Evolutionary conservation across 805 yeast species (phyloP).

Genomic region (Sugiyamaella floridensis): DNA sequence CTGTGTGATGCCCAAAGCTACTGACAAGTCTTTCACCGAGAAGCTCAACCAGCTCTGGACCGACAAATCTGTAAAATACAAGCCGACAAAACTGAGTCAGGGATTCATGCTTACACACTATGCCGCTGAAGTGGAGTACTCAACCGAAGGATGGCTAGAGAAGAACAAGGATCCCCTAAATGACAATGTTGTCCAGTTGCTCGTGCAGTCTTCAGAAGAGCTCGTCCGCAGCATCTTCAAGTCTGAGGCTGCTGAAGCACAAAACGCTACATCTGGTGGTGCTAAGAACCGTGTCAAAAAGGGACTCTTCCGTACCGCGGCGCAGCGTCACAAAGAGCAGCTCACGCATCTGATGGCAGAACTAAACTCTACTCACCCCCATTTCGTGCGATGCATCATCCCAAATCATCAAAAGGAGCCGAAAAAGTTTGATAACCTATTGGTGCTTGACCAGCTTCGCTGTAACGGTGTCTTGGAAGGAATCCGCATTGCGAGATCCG

Average conservation of each 20-base stretch:
- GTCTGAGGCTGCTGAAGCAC: constrained; percentile 24
- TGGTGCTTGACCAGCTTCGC: constrained; percentile 82
- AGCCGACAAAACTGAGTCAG: constrained; percentile 62
- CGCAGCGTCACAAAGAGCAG: constrained; percentile 85
- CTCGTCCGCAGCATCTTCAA: constrained; percentile 54
- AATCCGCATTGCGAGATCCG: constrained; percentile 92
- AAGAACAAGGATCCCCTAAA: constrained; percentile 92
- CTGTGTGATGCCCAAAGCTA: constrained; percentile 86
- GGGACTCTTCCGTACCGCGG: constrained; percentile 66
- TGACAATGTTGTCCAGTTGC: constrained; percentile 58
- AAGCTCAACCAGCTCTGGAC: constrained; percentile 66
- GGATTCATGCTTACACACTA: constrained; percentile 87
- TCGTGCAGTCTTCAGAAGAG: constrained; percentile 49
- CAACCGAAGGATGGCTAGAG: constrained; percentile 86
- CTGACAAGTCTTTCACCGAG: constrained; percentile 75
- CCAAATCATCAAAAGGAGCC: constrained; percentile 78
- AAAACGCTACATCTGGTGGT: constrained; percentile 18
- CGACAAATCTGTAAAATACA: constrained; percentile 48
- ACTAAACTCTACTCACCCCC: constrained; percentile 79
- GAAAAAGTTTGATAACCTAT: constrained; percentile 57
- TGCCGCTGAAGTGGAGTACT: constrained; percentile 94
- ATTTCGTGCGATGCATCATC: constrained; percentile 90
- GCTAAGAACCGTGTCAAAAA: constrained; percentile 26
- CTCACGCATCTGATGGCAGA: constrained; percentile 63
- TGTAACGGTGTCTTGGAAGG: constrained; percentile 99